Evolutionary conservation across 345 rosid genomes (phyloP).

Genomic region (Angophora floribunda): DNA sequence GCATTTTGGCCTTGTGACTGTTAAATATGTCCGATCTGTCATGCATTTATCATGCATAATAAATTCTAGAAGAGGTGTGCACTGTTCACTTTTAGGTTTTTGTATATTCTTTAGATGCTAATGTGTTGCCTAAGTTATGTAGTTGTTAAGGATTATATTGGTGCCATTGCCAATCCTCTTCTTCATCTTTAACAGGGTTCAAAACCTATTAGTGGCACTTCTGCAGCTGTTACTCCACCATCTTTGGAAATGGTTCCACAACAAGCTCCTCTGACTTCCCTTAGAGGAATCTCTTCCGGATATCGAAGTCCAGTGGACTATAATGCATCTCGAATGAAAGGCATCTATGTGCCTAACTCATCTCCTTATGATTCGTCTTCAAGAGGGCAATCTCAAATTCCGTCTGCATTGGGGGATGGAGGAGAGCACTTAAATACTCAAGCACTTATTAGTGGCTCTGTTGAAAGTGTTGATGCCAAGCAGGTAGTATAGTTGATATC

Average conservation of each 20-base stretch:
- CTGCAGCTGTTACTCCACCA: slow-evolving; percentile 36
- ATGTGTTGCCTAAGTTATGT: not conserved
- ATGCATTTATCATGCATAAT: not conserved
- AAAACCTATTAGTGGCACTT: slow-evolving; percentile 54
- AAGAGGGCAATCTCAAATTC: slow-evolving; percentile 32
- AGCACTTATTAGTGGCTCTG: slow-evolving; percentile 37
- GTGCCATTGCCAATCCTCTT: not conserved
- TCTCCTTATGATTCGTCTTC: slow-evolving; percentile 54
- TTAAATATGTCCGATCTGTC: not conserved
- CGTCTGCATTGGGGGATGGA: slow-evolving; percentile 47
- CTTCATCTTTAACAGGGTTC: slow-evolving; percentile 47
- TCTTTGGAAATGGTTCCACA: slow-evolving; percentile 62
- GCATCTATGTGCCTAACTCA: slow-evolving; percentile 59
- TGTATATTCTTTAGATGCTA: not conserved
- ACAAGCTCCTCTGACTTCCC: slow-evolving; percentile 47
- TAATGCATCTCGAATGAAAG: slow-evolving; percentile 63
- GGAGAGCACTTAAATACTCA: slow-evolving; percentile 33
- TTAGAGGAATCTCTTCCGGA: slow-evolving; percentile 54
- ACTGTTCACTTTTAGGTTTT: not conserved
- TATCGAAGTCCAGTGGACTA: slow-evolving; percentile 53
- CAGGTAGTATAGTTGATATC: slow-evolving; percentile 33
- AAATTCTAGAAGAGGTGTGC: not conserved
- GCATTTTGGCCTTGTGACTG: not conserved
- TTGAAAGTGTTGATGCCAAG: slow-evolving; percentile 44
- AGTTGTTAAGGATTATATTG: not conserved